Evolutionary conservation across 441 rosid genomes (phyloP).

Genomic region (Gossypium davidsonii): DNA sequence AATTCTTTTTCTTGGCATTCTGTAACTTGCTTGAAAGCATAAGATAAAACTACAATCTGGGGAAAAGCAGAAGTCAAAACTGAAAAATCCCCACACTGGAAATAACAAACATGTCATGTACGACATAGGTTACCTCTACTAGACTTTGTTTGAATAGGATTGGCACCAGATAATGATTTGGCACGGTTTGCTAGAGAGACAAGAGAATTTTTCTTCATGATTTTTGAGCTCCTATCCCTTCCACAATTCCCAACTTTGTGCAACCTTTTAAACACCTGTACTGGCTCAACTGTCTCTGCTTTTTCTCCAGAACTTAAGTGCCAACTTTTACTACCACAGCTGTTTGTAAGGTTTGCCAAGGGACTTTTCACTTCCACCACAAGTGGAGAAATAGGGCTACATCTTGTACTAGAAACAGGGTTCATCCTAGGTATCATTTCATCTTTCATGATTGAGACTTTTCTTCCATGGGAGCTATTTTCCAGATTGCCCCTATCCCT

Average conservation of each 20-base stretch:
- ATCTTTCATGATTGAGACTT: constrained; percentile 15
- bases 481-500: constrained; percentile 19
- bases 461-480: constrained; percentile 14
- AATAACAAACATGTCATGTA: background rate
- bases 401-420: constrained; percentile 23
- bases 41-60: background rate
- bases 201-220: constrained; percentile 28
- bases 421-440: constrained; percentile 28
- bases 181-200: constrained; percentile 25
- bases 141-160: constrained; percentile 28
- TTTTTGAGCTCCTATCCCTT: constrained; percentile 16
- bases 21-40: background rate
- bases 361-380: constrained; percentile 33
- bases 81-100: background rate
- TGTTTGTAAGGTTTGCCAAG: constrained; percentile 28
- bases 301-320: constrained; percentile 49
- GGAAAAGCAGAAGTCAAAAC: background rate
- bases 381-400: constrained; percentile 32
- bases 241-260: constrained; percentile 57
- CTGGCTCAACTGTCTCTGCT: constrained; percentile 34
- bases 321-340: constrained; percentile 61
- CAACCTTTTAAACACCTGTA: constrained; percentile 62
- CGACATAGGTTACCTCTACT: constrained; percentile 35
- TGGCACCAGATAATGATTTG: constrained; percentile 22
- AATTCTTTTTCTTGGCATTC: constrained; percentile 3